A percentile compares a stretch with the other conserved stretches of the same genome.
Evolutionary conservation across 306 rosid genomes (phyloP).

Genomic region (Spatholobus suberectus): DNA sequence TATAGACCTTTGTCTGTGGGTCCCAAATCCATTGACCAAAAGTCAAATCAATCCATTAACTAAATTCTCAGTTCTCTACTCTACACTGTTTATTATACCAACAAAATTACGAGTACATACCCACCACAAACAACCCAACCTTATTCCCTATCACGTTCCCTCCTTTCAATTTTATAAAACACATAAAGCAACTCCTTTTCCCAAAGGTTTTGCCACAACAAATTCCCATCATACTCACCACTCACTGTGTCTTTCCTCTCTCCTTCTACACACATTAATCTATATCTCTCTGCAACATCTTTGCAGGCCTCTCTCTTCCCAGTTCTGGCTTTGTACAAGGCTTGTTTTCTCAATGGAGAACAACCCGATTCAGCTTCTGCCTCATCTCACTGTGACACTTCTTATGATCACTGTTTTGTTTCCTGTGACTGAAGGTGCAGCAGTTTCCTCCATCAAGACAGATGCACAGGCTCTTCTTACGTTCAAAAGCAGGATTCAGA

Average conservation of each 20-base stretch:
- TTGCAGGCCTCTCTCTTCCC: slow-evolving; percentile 33
- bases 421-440: slow-evolving; percentile 52
- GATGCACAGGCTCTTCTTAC: slow-evolving; percentile 74
- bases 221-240: slow-evolving; percentile 73
- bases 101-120: slow-evolving; percentile 34
- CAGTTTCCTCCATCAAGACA: slow-evolving; percentile 60
- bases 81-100: slow-evolving; percentile 23
- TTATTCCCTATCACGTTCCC: slow-evolving; percentile 65
- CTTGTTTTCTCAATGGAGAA: slow-evolving; percentile 76
- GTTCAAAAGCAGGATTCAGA: slow-evolving; percentile 72
- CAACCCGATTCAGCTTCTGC: slow-evolving; percentile 53
- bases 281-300: slow-evolving; percentile 39
- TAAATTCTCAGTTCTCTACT: slow-evolving; percentile 26
- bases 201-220: slow-evolving; percentile 65
- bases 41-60: slow-evolving; percentile 55
- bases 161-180: slow-evolving; percentile 58
- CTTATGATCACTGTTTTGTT: slow-evolving; percentile 40
- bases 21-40: slow-evolving; percentile 72
- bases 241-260: slow-evolving; percentile 47
- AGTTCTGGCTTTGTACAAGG: slow-evolving; percentile 45
- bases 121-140: slow-evolving; percentile 17
- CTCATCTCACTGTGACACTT: slow-evolving; percentile 44
- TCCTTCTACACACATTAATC: slow-evolving; percentile 33
- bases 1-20: slow-evolving; percentile 63
- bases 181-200: slow-evolving; percentile 66